Conservation (phyloP, 2,329 filamentous ascomycete species). For the Trichoderma brevicompactum region DNA sequence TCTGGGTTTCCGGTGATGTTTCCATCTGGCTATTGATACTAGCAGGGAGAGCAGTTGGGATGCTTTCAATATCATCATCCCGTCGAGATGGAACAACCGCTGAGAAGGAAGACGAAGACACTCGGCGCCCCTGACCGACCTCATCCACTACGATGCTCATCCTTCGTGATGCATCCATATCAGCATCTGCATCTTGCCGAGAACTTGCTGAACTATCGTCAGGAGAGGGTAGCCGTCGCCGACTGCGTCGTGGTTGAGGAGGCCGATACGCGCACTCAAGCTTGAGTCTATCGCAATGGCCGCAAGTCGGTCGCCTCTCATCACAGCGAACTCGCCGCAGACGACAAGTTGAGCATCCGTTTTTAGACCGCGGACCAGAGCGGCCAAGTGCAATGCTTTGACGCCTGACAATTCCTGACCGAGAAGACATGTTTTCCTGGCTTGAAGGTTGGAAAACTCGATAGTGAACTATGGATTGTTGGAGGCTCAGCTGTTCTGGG, state of each 20-base stretch:
- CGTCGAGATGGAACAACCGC: background rate
- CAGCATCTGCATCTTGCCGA: constrained; percentile 4
- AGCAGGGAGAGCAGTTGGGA: background rate
- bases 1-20: background rate
- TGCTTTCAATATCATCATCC: background rate
- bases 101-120: background rate
- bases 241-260: background rate
- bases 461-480: too few relatives aligned
- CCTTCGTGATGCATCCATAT: background rate
- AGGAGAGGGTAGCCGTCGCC: background rate
- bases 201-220: background rate
- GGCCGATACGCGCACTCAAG: constrained; percentile 8
- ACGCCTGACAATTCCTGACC: background rate
- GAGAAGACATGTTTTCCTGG: background rate
- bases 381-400: constrained; percentile 4
- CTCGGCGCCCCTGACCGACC: background rate
- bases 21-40: background rate
- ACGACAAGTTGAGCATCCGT: constrained; percentile 8
- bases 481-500: background rate
- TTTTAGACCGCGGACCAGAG: background rate
- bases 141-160: background rate
- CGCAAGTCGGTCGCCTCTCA: background rate
- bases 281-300: constrained; percentile 12
- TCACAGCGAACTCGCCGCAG: constrained; percentile 8
- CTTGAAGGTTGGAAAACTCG: background rate